Evolutionary conservation across 2,329 filamentous ascomycete genomes (phyloP), one percentile per base, ranked within the genome.

Genomic region (Blumeriella jaapii): DNA sequence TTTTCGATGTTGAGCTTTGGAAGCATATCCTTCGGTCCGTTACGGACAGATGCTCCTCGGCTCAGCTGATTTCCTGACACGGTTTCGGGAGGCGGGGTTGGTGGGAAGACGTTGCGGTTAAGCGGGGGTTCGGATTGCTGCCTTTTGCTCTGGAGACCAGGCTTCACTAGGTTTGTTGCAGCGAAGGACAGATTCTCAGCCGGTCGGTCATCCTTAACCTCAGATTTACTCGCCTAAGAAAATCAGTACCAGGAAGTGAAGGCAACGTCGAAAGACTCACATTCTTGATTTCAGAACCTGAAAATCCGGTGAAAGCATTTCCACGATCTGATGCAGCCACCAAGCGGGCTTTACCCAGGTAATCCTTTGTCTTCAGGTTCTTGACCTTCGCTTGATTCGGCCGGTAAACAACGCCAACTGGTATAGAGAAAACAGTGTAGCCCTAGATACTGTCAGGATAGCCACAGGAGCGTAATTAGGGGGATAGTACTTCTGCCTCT

Each of bases 331-430:
- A 83, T 16, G 87, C 82, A 15, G 91, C 91, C 6, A 98, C 83
- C 20, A 98, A 67, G 41, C 85, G 75, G n/a, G 91, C 86, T 60
- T 95, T 95, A 42, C 91, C 91, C 3, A 98, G 75, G 53, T 98
- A 98, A 56, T 98, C 87, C 58, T 96, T 96, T 14, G 86, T 84
- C 66, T 95, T 94, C 52, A 98, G 67, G 54, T 98, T 98, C 61
- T 93, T 93, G 48, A 98, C 91, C 61, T 98, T 98, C 45, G 91
- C 87, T 53, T 93, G 87, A 56, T 95, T 96, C 14, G 91, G 91
- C 39, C 91, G 71, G 61, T 96, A 98, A 11, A 98, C 74, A 19
- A 95, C 83, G 15, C 91, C 91, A 9, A 96, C 87, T 0, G 91
- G 91, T 34, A 96, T 96, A 0, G 87, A 96, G 62, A 98, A 98